Base-by-base conservation (phyloP, 2,329 filamentous ascomycete genomes). In the Talaromyces sp. region DNA sequence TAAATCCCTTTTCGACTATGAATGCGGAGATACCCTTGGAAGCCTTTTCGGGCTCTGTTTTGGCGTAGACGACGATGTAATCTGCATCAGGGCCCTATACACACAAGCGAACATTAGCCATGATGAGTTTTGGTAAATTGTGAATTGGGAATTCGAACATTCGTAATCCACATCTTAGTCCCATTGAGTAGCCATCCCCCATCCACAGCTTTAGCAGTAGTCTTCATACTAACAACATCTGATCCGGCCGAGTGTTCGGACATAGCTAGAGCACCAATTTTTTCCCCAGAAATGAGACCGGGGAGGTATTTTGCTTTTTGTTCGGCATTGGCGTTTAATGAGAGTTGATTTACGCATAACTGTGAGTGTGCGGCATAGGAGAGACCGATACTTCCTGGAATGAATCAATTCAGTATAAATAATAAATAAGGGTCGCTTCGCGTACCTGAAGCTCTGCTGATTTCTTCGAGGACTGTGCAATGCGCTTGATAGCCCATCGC, bases 91-190 rank as follows among this genome's bases (percentile, higher is more conserved):
- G 94, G 4, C 94, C 87, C 78, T 79, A 13, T 8, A 50, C 6
- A 45, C 22, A 17, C n/a, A 41, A 43, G 9, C 33, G 9, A 49
- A 33, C 8, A 54, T 50, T 22, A 35, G 37, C 5, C 25, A 33
- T 17, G 11, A 7, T 19, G 6, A 11, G 11, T 22, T n/a, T 35
- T 2, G 33, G 22, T 3, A 35, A 2, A 7, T 10, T 35, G 33
- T 1, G 33, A 8, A 4, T 35, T 35, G 33, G 10, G 33, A 5
- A 35, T 8, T 35, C 33, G 33, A 35, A 35, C 33, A 35, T 35
- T 35, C 10, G 94, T 99, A 76, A 99, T 99, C 94, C 94, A 99
- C 94, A 98, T 97, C 84, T 99, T 97, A 67, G 89, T 91, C 37
- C 93, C 94, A 73, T 93, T 92, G 63, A 99, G 82, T 22, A 93